Conservation (phyloP, 1,284 basidiomycete species). For the Apiotrichum sp. region DNA sequence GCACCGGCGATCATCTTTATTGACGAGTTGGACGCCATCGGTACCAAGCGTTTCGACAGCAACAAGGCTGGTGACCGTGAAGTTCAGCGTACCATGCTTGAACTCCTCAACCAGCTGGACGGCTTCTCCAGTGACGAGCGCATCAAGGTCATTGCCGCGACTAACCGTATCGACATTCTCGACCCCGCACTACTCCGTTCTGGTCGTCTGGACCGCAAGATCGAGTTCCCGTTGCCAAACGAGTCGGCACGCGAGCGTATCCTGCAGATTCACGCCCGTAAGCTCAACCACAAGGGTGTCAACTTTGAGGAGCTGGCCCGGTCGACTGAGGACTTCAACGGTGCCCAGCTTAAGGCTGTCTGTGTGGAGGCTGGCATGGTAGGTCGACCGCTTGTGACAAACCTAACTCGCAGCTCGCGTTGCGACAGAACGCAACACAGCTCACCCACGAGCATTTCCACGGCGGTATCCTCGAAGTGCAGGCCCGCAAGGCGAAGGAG, state of each 20-base stretch:
- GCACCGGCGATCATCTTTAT: slow-evolving; percentile 98
- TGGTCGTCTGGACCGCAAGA: slow-evolving; percentile 69
- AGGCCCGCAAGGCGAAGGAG: slow-evolving; percentile 95
- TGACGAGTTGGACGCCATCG: slow-evolving; percentile 96
- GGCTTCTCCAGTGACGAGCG: slow-evolving; percentile 84
- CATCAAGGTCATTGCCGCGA: slow-evolving; percentile 99
- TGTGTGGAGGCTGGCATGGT: slow-evolving; percentile 96
- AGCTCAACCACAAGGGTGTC: slow-evolving; percentile 64
- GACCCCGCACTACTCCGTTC: slow-evolving; percentile 70
- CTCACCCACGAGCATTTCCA: slow-evolving; percentile 89
- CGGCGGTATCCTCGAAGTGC: slow-evolving; percentile 82
- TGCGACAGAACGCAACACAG: slow-evolving; percentile 86
- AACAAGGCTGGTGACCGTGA: slow-evolving; percentile 97
- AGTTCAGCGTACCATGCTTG: slow-evolving; percentile 98
- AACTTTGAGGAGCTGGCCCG: slow-evolving; percentile 71
- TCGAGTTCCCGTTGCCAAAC: slow-evolving; percentile 72
- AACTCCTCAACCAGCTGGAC: slow-evolving; percentile 60
- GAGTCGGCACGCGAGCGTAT: slow-evolving; percentile 67
- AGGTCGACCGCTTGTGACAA: no score
- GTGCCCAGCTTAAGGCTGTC: slow-evolving; percentile 65
- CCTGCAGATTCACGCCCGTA: slow-evolving; percentile 77
- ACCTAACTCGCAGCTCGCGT: slow-evolving; percentile 25
- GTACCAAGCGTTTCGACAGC: slow-evolving; percentile 98
- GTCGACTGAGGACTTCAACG: slow-evolving; percentile 72
- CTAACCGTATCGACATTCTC: slow-evolving; percentile 97